These are phyloP conservation scores for Trapa incisa DNA, from an alignment of 345 rosid genomes.

Conservation along the genomic window DNA sequence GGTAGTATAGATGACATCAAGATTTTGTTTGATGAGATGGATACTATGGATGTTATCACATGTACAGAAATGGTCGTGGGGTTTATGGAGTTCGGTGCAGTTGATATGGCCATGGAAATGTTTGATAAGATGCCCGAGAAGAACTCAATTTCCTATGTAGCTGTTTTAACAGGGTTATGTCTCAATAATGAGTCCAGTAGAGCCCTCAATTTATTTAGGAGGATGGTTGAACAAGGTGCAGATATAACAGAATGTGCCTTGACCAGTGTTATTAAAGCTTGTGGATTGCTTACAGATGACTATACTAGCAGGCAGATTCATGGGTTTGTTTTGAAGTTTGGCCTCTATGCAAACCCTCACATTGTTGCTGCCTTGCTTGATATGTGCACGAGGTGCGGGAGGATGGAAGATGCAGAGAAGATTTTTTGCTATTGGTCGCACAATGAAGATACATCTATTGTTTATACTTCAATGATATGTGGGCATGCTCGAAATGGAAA, in stretches of 20 bases:
- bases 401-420: constrained; percentile 64
- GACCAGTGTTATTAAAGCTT: constrained; percentile 49
- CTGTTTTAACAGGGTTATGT: constrained; percentile 59
- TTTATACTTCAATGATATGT: constrained; percentile 61
- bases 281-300: constrained; percentile 35
- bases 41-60: constrained; percentile 42
- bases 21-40: constrained; percentile 40
- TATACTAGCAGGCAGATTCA: constrained; percentile 59
- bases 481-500: constrained; percentile 60
- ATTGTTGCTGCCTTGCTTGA: constrained; percentile 63
- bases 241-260: constrained; percentile 53
- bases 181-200: constrained; percentile 37
- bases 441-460: constrained; percentile 28
- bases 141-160: constrained; percentile 48
- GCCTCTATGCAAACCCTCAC: constrained; percentile 38
- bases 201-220: constrained; percentile 37
- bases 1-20: constrained; percentile 32
- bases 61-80: constrained; percentile 57
- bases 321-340: constrained; percentile 55
- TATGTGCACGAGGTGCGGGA: constrained; percentile 72
- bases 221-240: constrained; percentile 42
- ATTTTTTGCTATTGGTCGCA: constrained; percentile 43
- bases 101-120: constrained; percentile 46
- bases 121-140: constrained; percentile 53
- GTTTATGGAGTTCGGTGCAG: constrained; percentile 53